Evolutionary conservation across 1,284 basidiomycete species (phyloP).

Genomic region (Naganishia liquefaciens): DNA sequence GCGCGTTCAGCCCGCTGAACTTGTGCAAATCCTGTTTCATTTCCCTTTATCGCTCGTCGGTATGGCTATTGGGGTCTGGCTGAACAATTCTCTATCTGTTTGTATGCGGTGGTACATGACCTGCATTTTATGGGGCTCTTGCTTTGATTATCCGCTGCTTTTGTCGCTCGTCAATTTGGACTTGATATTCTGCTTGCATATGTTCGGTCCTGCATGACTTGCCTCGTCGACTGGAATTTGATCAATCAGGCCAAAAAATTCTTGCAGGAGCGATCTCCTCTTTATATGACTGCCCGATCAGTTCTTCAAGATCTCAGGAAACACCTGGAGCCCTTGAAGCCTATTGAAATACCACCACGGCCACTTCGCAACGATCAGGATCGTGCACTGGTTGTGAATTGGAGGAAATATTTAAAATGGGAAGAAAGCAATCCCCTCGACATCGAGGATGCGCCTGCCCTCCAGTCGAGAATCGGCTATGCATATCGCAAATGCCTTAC

Average conservation of each 20-base stretch:
- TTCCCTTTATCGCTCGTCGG: background rate
- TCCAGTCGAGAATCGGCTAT: slow-evolving; percentile 72
- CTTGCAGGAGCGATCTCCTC: slow-evolving; percentile 76
- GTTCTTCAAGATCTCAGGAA: slow-evolving; percentile 76
- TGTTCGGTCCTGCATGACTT: background rate
- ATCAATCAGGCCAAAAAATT: slow-evolving; percentile 80
- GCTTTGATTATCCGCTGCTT: too few relatives aligned
- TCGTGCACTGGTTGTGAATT: slow-evolving; percentile 72
- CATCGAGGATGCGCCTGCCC: slow-evolving; percentile 72
- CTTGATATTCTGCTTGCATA: background rate
- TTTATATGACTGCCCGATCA: slow-evolving; percentile 90
- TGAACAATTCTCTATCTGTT: slow-evolving; percentile 18
- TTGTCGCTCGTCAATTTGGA: background rate
- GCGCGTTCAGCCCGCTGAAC: background rate
- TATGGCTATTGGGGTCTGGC: slow-evolving; percentile 9
- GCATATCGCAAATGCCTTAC: slow-evolving; percentile 81
- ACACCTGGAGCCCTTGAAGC: slow-evolving; percentile 66
- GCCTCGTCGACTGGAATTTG: slow-evolving; percentile 5
- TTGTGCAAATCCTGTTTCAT: background rate
- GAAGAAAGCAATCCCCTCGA: slow-evolving; percentile 91
- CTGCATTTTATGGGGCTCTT: slow-evolving; percentile 22
- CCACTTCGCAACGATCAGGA: slow-evolving; percentile 76
- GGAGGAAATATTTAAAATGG: slow-evolving; percentile 93
- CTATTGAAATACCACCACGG: slow-evolving; percentile 65
- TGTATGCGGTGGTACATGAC: slow-evolving; percentile 26